These are phyloP conservation scores for Gossypium bickii DNA, from an alignment of 345 rosid species.

Conservation along the genomic window DNA sequence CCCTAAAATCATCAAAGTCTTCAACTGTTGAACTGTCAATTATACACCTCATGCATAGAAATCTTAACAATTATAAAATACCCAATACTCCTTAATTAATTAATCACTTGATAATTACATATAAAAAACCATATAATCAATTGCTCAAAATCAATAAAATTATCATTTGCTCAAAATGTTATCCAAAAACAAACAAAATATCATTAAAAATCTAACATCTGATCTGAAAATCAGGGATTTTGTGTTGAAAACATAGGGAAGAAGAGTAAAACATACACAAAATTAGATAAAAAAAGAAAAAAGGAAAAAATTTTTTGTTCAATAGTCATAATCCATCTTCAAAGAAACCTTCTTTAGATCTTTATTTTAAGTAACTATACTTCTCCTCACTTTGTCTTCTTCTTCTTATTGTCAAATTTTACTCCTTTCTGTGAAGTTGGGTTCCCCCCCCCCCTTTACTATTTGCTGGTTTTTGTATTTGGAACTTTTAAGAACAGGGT, in stretches of 20 bases:
- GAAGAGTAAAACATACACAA: not conserved
- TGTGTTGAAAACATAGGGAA: not conserved
- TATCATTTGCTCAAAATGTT: not conserved
- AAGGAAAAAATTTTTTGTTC: conserved; percentile 43
- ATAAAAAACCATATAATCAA: not conserved
- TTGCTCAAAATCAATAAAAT: not conserved
- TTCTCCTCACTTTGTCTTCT: conserved; percentile 10
- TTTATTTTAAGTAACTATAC: conserved; percentile 27
- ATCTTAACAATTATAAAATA: not conserved
- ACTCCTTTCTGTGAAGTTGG: not conserved
- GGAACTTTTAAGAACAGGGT: conserved; percentile 4
- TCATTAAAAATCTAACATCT: not conserved
- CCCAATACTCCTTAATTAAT: not conserved
- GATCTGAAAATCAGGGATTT: not conserved
- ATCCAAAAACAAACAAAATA: not conserved
- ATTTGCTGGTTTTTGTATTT: conserved; percentile 11
- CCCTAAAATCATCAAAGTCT: not conserved
- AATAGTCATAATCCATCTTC: conserved; percentile 37
- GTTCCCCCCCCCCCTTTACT: rapidly evolving
- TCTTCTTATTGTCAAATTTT: not conserved
- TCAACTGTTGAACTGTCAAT: not conserved
- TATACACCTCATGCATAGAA: not conserved
- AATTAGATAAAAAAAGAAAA: not conserved
- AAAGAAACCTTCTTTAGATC: conserved; percentile 33
- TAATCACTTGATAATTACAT: not conserved